Evolutionary conservation across 805 yeast genomes (phyloP), one percentile per base, ranked within the genome.

Genomic region (Suhomyces xylopsoci): DNA sequence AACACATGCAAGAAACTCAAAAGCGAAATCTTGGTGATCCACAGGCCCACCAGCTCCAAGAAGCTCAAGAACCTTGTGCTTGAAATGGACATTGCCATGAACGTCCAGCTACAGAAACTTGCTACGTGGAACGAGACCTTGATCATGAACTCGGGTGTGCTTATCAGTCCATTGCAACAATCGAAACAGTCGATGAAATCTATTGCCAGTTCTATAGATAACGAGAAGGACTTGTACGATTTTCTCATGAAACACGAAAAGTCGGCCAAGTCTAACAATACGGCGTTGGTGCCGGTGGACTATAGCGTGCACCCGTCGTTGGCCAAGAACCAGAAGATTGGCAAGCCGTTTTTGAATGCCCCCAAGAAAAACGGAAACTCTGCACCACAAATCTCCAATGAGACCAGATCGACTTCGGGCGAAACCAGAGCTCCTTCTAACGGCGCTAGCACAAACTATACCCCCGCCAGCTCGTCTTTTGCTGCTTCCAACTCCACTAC

Each of bases 21-120:
- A 67, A 85, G 83, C 58, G 92, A 87, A 52, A 82, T 91, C 50
- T 71, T 90, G 52, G 78, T 80, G 61, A 77, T 81, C 20, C 87
- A 87, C 63, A 81, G 99, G 59, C 99, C 98, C 7, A 83, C 81
- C 52, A 81, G 82, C 40, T 83, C 90, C 5, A 80, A 82, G 54
- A 84, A 83, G 57, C 76, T 94, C 55, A 88, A 85, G 64, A 86
- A 88, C 64, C 74, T 90, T 56, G 84, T 91, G 52, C 74, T 92
- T 56, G 97, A 93, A 68, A 79, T 90, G 64, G 98, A 94, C 68
- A 83, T 90, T 47, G 98, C 97, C 8, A 74, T 93, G 78, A 83
- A 90, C 55, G 82, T 92, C 49, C 97, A 93, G 69, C 74, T 94
- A 51, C 93, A 89, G 61, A 90, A 91, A 64, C 93, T 87, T 67